phyloP scores from a whole-genome alignment of 2,329 filamentous ascomycete species.

The Exserohilum rostratum region DNA sequence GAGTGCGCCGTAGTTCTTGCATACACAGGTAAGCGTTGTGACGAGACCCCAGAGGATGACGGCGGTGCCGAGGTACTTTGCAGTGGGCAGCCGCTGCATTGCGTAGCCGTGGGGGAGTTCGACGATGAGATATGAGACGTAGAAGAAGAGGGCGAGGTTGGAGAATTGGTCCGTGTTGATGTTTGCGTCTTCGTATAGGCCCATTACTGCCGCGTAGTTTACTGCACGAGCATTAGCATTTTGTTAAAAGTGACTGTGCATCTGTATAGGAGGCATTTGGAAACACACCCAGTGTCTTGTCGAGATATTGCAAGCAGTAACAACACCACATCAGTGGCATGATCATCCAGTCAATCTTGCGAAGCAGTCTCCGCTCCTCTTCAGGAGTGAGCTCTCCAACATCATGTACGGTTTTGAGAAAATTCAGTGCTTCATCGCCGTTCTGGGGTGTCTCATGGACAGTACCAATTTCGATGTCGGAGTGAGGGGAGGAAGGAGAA shows the following conservation, averaged over 20 bases:
- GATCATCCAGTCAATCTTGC: constrained; percentile 51
- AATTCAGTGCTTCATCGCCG: constrained; percentile 32
- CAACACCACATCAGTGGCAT: constrained; percentile 50
- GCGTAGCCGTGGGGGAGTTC: constrained; percentile 54
- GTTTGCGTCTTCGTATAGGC: constrained; percentile 46
- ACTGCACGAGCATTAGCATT: constrained; percentile 16
- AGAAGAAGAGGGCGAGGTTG: constrained; percentile 46
- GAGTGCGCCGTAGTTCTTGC: constrained; percentile 57
- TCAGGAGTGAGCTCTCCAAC: constrained; percentile 20
- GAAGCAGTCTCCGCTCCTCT: constrained; percentile 26
- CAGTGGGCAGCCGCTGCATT: constrained; percentile 61
- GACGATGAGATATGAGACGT: constrained; percentile 46
- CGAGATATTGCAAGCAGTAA: constrained; percentile 50
- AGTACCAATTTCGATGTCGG: constrained; percentile 18
- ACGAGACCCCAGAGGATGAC: constrained; percentile 57
- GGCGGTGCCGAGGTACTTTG: constrained; percentile 58
- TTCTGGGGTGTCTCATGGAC: constrained; percentile 16
- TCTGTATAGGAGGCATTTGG: no score
- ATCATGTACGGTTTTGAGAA: constrained; percentile 26
- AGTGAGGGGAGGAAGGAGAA: constrained; percentile 3
- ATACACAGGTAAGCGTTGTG: constrained; percentile 55
- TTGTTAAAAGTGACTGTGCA: background rate
- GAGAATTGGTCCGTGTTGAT: constrained; percentile 47
- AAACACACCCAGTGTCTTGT: constrained; percentile 51
- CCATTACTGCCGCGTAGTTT: constrained; percentile 53